A percentile compares a stretch with the other conserved stretches of the same genome.
phyloP scores from a whole-genome alignment of 2,329 filamentous ascomycete species.

The Cytospora leucostoma region DNA sequence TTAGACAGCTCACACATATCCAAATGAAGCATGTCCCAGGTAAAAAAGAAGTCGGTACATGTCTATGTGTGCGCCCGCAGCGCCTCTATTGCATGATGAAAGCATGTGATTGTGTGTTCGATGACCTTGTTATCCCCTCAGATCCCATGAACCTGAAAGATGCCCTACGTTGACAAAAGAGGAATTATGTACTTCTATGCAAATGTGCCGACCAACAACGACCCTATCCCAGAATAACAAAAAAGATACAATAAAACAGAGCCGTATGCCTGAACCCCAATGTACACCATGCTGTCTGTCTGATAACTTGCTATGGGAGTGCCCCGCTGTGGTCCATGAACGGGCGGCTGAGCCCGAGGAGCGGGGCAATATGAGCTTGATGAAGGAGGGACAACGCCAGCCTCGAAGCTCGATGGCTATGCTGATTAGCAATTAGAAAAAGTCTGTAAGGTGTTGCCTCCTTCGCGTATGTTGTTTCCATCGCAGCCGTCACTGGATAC shows the following conservation, averaged over 20 bases:
- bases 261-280: background rate
- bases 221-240: background rate
- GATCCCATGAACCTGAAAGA: background rate
- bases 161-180: background rate
- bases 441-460: conserved; percentile 6
- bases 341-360: background rate
- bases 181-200: background rate
- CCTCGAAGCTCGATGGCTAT: conserved; percentile 12
- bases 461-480: background rate
- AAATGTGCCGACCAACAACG: background rate
- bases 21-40: background rate
- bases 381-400: conserved; percentile 23
- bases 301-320: background rate
- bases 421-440: conserved; percentile 28
- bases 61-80: background rate
- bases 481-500: background rate
- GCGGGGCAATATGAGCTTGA: background rate
- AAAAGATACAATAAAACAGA: background rate
- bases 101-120: background rate
- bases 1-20: background rate
- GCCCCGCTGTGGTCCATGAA: background rate
- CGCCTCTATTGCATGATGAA: background rate
- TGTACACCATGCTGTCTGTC: background rate
- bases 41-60: background rate
- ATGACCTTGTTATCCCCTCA: background rate